Base-by-base conservation (phyloP, 1,284 basidiomycete species). In the Trichosporon inkin region DNA sequence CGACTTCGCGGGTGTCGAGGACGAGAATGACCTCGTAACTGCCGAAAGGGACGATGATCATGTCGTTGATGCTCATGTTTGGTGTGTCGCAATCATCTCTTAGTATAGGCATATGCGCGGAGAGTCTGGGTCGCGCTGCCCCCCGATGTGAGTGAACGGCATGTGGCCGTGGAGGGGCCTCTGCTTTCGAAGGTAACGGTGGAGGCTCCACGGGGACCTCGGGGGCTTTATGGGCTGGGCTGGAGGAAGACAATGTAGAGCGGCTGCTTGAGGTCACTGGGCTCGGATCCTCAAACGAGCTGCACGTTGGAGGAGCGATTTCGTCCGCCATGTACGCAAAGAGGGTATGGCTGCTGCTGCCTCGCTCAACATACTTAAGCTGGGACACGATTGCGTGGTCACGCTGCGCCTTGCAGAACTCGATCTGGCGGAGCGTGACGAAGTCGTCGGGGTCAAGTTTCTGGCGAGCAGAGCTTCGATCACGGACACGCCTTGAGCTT, bases 1-100 rank as follows among this genome's bases (percentile, higher is more conserved):
- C 79, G 51, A 81, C 71, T 63, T 85, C 84, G 10, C 84, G 79
- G 28, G 79, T 79, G 67, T 85, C 84, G 51, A 84, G 69, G 38
- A 84, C 65, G 17, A 85, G 74, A 49, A 80, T 67, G 44, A 85
- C 80, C 13, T 81, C 80, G 69, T 82, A 85, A 10, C 78, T 75
- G 0, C 80, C 80, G 1, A 79, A 69, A 1, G 77, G 76, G 63
- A 81, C 80, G 44, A 76, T 62, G 55, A 80, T 74, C 19, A 81
- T 79, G 24, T 73, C 51, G 6, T 77, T 67, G 0, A 69, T 60
- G 6, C 66, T 56, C 49, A 80, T 77, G 11, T 55, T 14, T 10
- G 62, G 58, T 11, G 62, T 34, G 22, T 64, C 62, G 14, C 61
- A 58, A 36, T 58, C 44, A 1, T 66, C 58, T 1, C 62, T 61